phyloP scores from a whole-genome alignment of 306 rosid species.

The Rosa persica region DNA sequence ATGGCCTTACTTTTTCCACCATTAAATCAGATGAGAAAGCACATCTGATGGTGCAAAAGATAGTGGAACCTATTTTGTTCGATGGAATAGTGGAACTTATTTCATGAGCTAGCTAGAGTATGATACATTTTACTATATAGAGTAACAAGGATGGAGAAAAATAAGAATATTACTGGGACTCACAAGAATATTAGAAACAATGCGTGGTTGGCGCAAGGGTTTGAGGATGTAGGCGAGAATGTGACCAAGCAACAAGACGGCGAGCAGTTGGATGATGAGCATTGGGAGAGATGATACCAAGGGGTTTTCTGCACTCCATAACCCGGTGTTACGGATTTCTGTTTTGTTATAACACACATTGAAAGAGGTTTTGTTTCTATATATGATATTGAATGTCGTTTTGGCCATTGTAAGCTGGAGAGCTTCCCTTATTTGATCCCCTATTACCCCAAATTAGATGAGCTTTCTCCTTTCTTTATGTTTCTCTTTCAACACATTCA shows the following conservation, averaged over 20 bases:
- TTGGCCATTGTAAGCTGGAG: background rate
- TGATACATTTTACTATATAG: too few species aligned
- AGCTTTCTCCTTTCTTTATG: background rate
- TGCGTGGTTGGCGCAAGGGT: constrained; percentile 39
- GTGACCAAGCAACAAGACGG: constrained; percentile 26
- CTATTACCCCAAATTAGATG: background rate
- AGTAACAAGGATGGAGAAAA: too few species aligned
- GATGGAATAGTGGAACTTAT: too few species aligned
- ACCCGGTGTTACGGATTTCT: background rate
- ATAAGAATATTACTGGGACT: background rate
- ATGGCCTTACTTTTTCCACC: too few species aligned
- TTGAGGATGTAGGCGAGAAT: constrained; percentile 17
- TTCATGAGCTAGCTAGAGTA: too few species aligned
- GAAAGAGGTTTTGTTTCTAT: background rate
- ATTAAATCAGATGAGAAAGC: too few species aligned
- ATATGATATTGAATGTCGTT: background rate
- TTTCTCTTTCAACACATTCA: background rate
- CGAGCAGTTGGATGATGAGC: constrained; percentile 29
- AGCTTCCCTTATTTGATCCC: background rate
- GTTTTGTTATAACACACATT: constrained; percentile 27
- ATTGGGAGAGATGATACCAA: constrained; percentile 27
- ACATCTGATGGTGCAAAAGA: too few species aligned
- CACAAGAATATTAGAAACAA: constrained; percentile 35
- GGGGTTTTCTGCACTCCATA: constrained; percentile 39
- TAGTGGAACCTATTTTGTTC: too few species aligned